Conservation (phyloP, 352 stramenopile genomes). For the Pythium myriotylum region DNA sequence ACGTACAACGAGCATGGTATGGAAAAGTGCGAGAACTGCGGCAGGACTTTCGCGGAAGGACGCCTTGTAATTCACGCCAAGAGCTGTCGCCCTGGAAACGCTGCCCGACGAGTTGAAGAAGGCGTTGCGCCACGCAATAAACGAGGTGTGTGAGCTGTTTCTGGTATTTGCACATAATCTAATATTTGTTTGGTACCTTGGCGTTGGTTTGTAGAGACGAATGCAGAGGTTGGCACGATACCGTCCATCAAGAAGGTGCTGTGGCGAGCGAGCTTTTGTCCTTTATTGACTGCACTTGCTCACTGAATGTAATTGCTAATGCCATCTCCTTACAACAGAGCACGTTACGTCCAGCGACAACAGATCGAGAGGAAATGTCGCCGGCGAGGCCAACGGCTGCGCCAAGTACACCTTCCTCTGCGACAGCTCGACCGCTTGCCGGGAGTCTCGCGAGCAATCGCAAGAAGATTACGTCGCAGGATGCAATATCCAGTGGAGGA, state of each 20-base stretch:
- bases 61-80: constrained; percentile 69
- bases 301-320: no score
- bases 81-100: constrained; percentile 52
- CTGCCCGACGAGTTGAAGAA: constrained; percentile 50
- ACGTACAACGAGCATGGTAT: constrained; percentile 75
- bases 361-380: not conserved
- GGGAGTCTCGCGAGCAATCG: constrained; percentile 68
- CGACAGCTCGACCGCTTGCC: constrained; percentile 10
- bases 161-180: no score
- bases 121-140: constrained; percentile 58
- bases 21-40: constrained; percentile 80
- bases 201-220: no score
- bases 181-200: no score
- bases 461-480: constrained; percentile 38
- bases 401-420: not conserved
- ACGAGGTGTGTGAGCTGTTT: constrained; percentile 34
- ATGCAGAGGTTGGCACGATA: no score
- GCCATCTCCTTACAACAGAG: no score
- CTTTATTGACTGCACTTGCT: not conserved
- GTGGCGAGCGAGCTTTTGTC: not conserved
- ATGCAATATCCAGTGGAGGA: constrained; percentile 17
- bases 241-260: not conserved
- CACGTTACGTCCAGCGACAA: constrained; percentile 4
- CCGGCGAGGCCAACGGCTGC: constrained; percentile 5
- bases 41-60: constrained; percentile 73